These are phyloP conservation scores for Phytophthora quininea DNA, from an alignment of 352 stramenopile species.

Conservation along the genomic window DNA sequence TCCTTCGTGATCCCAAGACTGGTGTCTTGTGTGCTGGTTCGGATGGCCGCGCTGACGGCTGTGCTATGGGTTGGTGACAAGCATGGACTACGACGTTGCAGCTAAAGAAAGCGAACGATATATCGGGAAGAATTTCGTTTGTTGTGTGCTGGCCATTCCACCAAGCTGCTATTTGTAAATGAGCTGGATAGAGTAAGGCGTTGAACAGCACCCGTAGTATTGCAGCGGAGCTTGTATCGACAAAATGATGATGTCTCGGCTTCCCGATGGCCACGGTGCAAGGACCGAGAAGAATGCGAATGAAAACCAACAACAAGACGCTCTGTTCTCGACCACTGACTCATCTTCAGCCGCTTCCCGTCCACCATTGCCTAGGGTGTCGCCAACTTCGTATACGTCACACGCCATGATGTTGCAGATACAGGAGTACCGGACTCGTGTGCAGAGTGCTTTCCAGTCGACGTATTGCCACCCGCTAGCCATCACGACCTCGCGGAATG, in stretches of 20 bases:
- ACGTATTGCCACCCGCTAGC: conserved; percentile 56
- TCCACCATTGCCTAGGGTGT: conserved; percentile 17
- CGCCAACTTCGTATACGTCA: conserved; percentile 44
- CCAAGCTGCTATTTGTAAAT: conserved; percentile 1
- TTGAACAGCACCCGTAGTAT: background rate
- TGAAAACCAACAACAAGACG: background rate
- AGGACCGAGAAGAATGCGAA: background rate
- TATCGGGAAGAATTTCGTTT: background rate
- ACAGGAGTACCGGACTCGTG: conserved; percentile 59
- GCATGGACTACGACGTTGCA: background rate
- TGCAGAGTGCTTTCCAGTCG: conserved; percentile 46
- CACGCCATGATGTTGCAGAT: conserved; percentile 70
- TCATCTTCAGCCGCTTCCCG: background rate
- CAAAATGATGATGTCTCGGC: conserved; percentile 23
- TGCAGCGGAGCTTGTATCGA: too few species aligned
- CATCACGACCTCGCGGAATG: conserved; percentile 5
- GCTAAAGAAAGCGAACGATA: conserved; percentile 3
- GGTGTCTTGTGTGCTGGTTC: conserved; percentile 95
- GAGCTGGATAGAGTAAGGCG: background rate
- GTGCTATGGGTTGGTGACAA: conserved; percentile 88
- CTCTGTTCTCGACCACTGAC: background rate
- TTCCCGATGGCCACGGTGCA: conserved; percentile 16
- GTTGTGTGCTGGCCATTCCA: background rate
- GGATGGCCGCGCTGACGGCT: conserved; percentile 94
- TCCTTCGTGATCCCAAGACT: conserved; percentile 71